Conservation (phyloP, 345 rosid genomes). For the Fremontodendron californicum region DNA sequence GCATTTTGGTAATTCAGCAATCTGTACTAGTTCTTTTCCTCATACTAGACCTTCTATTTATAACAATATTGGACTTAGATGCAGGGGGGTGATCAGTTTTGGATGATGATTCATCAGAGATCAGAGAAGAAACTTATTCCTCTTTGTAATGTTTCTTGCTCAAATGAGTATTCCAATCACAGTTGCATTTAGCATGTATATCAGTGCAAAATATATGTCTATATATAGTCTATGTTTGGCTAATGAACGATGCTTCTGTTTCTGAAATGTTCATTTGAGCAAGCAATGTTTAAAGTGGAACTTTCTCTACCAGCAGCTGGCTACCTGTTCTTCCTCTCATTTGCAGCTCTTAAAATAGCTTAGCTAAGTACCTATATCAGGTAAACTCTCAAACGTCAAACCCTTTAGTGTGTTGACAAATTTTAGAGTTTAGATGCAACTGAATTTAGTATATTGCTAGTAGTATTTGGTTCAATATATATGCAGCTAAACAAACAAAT, state of each 20-base stretch:
- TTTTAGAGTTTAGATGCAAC: background rate
- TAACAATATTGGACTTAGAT: background rate
- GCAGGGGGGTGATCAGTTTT: background rate
- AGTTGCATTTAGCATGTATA: background rate
- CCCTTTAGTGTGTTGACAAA: too few species aligned
- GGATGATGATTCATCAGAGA: background rate
- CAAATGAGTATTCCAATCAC: slow-evolving; percentile 52
- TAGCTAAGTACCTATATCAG: background rate
- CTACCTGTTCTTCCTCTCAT: background rate
- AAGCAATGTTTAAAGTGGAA: slow-evolving; percentile 35
- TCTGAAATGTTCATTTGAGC: slow-evolving; percentile 43
- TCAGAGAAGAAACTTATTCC: background rate
- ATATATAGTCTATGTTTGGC: background rate
- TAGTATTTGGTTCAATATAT: background rate
- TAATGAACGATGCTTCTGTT: slow-evolving; percentile 17
- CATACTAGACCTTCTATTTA: slow-evolving; percentile 5
- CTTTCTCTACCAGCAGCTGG: background rate
- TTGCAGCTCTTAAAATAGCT: background rate
- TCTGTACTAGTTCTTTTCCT: background rate
- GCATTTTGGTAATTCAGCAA: slow-evolving; percentile 12
- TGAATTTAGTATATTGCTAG: too few species aligned
- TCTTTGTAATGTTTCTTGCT: slow-evolving; percentile 48
- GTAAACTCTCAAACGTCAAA: background rate
- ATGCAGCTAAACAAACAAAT: background rate
- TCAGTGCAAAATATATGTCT: background rate